These are phyloP conservation scores for Ogataea neopini DNA, from an alignment of 805 yeast species.

Conservation along the genomic window DNA sequence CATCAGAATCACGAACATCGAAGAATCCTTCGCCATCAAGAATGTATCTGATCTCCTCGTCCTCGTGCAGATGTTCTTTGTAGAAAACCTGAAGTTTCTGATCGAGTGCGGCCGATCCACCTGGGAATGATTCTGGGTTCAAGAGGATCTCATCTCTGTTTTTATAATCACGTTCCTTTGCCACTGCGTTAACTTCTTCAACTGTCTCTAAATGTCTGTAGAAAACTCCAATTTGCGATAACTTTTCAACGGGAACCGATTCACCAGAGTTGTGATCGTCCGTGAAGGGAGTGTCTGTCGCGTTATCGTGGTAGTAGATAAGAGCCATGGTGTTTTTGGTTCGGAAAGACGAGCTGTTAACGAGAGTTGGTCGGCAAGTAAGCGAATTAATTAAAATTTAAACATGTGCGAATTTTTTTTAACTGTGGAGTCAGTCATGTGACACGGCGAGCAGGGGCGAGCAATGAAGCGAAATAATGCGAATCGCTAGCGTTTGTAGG, in stretches of 20 bases:
- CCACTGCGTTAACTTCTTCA: conserved; percentile 64
- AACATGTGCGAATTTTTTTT: no score
- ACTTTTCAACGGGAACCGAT: conserved; percentile 48
- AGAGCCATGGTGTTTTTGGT: no score
- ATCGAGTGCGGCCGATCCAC: conserved; percentile 59
- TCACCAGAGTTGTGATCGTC: conserved; percentile 72
- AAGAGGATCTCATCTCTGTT: conserved; percentile 75
- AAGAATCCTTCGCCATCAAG: conserved; percentile 90
- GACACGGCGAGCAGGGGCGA: background rate
- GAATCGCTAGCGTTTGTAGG: no score
- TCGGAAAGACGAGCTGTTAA: no score
- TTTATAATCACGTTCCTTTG: conserved; percentile 69
- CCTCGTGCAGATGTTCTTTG: conserved; percentile 91
- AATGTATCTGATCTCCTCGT: conserved; percentile 92
- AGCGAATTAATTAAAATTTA: no score
- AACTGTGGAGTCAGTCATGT: background rate
- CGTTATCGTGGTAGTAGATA: conserved; percentile 66
- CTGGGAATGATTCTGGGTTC: conserved; percentile 58
- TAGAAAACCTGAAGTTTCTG: conserved; percentile 70
- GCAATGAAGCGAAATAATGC: no score
- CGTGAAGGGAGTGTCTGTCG: conserved; percentile 58
- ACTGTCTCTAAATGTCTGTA: conserved; percentile 53
- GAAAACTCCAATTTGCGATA: conserved; percentile 66
- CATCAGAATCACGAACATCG: conserved; percentile 68
- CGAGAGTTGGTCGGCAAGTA: no score